Evolutionary conservation across 805 yeast genomes (phyloP).

Genomic region (Blastobotrys terrestris): DNA sequence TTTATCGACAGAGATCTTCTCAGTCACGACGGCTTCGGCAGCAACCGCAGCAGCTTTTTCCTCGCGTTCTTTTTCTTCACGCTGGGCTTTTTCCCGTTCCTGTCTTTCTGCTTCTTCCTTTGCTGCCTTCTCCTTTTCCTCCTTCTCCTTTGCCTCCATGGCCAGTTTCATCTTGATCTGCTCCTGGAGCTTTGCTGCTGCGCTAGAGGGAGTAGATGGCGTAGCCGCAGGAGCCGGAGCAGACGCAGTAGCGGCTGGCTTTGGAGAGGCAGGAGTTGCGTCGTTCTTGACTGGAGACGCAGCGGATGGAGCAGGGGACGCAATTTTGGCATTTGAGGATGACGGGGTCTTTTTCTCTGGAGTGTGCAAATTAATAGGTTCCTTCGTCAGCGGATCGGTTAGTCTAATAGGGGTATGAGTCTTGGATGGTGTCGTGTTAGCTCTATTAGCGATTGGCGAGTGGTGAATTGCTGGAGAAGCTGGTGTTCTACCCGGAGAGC

Average conservation of each 20-base stretch:
- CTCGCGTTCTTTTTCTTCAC: conserved; percentile 8
- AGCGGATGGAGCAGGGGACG: conserved; percentile 5
- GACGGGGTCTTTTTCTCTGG: conserved; percentile 1
- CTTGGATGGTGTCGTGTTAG: background rate
- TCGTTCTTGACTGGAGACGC: conserved; percentile 2
- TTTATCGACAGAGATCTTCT: conserved; percentile 13
- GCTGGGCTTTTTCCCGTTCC: conserved; percentile 14
- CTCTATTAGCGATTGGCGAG: conserved; percentile 1
- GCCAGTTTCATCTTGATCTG: conserved; percentile 13
- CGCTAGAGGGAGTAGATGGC: conserved; percentile 3
- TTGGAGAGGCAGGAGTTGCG: conserved; percentile 7
- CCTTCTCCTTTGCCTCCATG: conserved; percentile 12
- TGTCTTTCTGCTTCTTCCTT: conserved; percentile 19
- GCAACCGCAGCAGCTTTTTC: conserved; percentile 10
- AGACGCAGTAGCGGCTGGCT: conserved; percentile 1
- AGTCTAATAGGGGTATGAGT: conserved; percentile 22
- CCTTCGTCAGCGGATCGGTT: conserved; percentile 22
- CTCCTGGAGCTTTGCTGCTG: conserved; percentile 15
- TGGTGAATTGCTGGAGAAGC: conserved; percentile 6
- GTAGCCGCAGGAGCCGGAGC: conserved; percentile 8
- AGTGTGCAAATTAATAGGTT: conserved; percentile 20
- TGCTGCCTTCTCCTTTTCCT: conserved; percentile 11
- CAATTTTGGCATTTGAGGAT: conserved; percentile 4
- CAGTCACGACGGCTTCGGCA: conserved; percentile 16
- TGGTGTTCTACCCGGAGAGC: conserved; percentile 1